Conservation (phyloP, 129 eudicot species). For the Flaveria bidentis region DNA sequence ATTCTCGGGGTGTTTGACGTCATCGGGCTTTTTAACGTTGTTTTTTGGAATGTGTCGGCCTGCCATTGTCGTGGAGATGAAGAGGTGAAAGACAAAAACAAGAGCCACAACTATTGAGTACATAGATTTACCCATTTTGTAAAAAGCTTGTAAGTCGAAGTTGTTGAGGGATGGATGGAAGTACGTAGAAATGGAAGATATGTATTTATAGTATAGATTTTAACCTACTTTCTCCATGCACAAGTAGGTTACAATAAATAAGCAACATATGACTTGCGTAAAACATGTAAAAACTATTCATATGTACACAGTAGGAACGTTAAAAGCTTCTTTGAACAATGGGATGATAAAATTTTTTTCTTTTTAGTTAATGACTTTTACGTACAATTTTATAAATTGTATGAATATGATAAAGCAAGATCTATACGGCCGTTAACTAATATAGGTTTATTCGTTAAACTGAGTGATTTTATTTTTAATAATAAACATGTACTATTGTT, state of each 20-base stretch:
- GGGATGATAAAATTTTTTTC: no score
- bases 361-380: no score
- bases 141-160: neutral
- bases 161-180: neutral
- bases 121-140: constrained; percentile 36
- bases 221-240: neutral
- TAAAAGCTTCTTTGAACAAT: no score
- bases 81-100: constrained; percentile 24
- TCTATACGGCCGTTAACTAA: no score
- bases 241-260: neutral
- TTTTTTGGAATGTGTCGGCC: constrained; percentile 34
- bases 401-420: no score
- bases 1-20: constrained; percentile 38
- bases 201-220: neutral
- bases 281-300: neutral
- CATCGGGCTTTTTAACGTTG: constrained; percentile 4
- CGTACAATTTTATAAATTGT: no score
- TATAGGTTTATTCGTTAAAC: no score
- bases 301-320: no score
- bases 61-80: constrained; percentile 19
- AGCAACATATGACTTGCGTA: neutral
- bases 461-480: no score
- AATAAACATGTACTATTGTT: no score
- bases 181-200: neutral
- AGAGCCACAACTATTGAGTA: constrained; percentile 4